Conservation (phyloP, 2,329 filamentous ascomycete genomes). For the Trichoderma koningiopsis region DNA sequence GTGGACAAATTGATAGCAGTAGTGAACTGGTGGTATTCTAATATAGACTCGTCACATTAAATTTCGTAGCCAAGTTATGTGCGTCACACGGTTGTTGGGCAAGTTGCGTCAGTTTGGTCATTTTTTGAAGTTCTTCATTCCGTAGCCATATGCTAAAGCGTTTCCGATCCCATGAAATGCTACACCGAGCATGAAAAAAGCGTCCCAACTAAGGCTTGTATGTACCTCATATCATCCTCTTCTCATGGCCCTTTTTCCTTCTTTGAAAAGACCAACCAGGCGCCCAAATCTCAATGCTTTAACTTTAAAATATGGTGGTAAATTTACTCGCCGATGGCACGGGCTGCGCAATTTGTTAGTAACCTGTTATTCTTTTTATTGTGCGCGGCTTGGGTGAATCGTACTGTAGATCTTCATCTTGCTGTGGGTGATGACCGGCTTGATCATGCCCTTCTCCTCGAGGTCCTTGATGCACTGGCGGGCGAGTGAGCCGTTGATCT, state of each 20-base stretch:
- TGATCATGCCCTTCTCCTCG: conserved; percentile 98
- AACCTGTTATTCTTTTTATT: conserved; percentile 7
- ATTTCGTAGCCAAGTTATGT: background rate
- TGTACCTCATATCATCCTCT: conserved; percentile 40
- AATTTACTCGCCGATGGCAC: conserved; percentile 58
- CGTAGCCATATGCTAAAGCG: conserved; percentile 44
- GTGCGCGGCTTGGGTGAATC: conserved; percentile 35
- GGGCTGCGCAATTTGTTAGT: conserved; percentile 51
- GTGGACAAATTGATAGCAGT: background rate
- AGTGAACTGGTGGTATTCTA: background rate
- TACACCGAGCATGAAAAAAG: conserved; percentile 44
- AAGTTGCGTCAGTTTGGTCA: conserved; percentile 25
- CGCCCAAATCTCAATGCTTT: conserved; percentile 43
- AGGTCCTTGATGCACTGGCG: conserved; percentile 86
- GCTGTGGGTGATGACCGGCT: conserved; percentile 94
- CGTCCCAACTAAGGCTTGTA: conserved; percentile 43
- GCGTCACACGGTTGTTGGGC: conserved; percentile 7
- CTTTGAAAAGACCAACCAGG: conserved; percentile 42
- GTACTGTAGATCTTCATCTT: conserved; percentile 97
- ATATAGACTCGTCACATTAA: background rate
- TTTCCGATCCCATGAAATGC: conserved; percentile 43
- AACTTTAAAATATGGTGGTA: conserved; percentile 37
- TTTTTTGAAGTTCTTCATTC: conserved; percentile 42
- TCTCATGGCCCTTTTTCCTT: conserved; percentile 40
- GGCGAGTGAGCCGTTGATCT: conserved; percentile 99